Conservation (phyloP, 257 asterid species). For the Haberlea rhodopensis region DNA sequence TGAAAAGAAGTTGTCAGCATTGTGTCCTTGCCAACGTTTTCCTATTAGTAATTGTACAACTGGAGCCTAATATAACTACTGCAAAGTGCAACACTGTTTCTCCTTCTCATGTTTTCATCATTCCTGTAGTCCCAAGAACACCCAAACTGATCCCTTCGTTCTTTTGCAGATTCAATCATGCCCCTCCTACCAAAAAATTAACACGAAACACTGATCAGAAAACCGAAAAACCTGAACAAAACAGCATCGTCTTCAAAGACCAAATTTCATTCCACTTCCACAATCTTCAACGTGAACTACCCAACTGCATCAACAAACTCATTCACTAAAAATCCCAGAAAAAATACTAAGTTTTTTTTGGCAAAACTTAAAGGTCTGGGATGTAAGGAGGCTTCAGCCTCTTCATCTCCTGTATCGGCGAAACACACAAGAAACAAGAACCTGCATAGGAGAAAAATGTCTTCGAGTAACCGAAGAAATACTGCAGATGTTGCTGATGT, state of each 20-base stretch:
- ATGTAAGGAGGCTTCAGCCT: constrained; percentile 36
- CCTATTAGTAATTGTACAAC: too few species aligned
- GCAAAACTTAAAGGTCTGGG: constrained; percentile 45
- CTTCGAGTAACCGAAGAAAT: constrained; percentile 26
- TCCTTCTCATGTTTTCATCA: neutral
- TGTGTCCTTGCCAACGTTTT: too few species aligned
- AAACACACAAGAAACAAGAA: constrained; percentile 28
- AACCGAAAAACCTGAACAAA: neutral
- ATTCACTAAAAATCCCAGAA: constrained; percentile 26
- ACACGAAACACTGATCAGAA: neutral
- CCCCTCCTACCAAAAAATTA: neutral
- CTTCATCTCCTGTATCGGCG: neutral
- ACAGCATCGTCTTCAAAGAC: constrained; percentile 19
- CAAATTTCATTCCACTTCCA: constrained; percentile 2
- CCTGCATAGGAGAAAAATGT: constrained; percentile 24
- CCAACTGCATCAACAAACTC: constrained; percentile 30
- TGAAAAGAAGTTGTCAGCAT: too few species aligned
- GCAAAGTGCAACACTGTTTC: neutral
- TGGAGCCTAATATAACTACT: too few species aligned
- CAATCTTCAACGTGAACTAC: neutral
- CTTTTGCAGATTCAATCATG: neutral
- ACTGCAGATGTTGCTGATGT: constrained; percentile 43
- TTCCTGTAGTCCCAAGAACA: neutral
- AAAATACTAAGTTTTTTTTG: constrained; percentile 28
- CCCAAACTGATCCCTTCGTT: neutral